Base-by-base conservation (phyloP, 306 rosid genomes). In the Fragaria ananassa region DNA sequence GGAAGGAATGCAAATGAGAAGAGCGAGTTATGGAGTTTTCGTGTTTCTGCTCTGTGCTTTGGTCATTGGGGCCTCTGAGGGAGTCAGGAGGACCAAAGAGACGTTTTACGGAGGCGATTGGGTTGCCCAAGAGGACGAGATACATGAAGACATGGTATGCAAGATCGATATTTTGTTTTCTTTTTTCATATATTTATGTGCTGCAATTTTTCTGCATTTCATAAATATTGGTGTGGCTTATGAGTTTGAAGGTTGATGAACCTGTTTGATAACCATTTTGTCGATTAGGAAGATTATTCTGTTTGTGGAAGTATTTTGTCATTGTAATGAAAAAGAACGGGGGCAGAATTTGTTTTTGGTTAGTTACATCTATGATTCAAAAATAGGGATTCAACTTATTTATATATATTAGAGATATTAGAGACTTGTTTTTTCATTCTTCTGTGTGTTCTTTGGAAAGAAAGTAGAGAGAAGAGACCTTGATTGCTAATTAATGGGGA, bases 11-110 rank as follows among this genome's bases (percentile, higher is more conserved):
- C 92, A 83, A 81, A 80, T 88, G 84, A 82, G 82, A 85, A 88
- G 86, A 80, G 87, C 79, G 18, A 60, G 86, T 53, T 83, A 75
- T 79, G 86, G 86, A 46, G 86, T 86, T 76, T 88, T 89, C 31
- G 86, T 82, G 79, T 87, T 85, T 80, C 84, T 95, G 68, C 90
- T 92, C 74, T 89, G 87, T 74, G 92, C 91, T 19, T 81, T 89
- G 82, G 91, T 88, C 5, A 87, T 84, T 13, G 88, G 85, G 78
- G 84, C 83, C 70, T 89, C 97, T 34, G 90, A 90, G 63, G 92
- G 89, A 42, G 81, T 76, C 68, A 81, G 85, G 85, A 89, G 72
- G 80, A 70, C 79, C 19, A 72, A 75, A 31, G 85, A 84, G 11
- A 79, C 81, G 12, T 66, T 88, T 70, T 61, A 54, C 69, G 39